Base-by-base conservation (phyloP, 2,329 filamentous ascomycete species). In the Malbranchea cinnamomea region DNA sequence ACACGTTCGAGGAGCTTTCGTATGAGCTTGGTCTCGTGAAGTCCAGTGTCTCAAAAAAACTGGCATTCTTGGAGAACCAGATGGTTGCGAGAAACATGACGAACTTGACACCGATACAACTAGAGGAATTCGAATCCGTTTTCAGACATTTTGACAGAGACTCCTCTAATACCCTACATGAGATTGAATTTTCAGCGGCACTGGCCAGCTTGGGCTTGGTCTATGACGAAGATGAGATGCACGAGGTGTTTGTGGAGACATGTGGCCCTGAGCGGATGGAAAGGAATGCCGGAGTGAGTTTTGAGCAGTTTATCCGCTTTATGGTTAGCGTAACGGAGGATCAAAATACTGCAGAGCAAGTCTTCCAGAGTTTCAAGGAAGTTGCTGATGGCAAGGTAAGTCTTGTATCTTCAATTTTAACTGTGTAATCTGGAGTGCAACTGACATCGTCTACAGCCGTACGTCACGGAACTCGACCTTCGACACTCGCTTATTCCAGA, bases 291-390 rank as follows among this genome's bases (percentile, higher is more conserved):
- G 71, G 78, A 41, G 89, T 98, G 30, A 89, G 81, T 4, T 98
- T 98, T 50, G 89, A 98, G 60, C 87, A 95, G 56, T 98, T 98
- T 50, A 98, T 98, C 52, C 76, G 82, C 22, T 98, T 98, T 66
- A 98, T 98, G 89, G 89, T 98, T 27, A 83, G 92, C 44, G 89
- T 94, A 28, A 98, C 89, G 8, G 89, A 98, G 57, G 89, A 98
- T 50, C 89, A 98, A 59, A 94, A 98, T 54, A 94, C 85, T 3
- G 89, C 89, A 8, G 89, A 95, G 57, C 89, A 98, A 55, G 89
- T 98, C 4, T 95, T 89, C 63, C 87, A 98, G 59, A 91, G 80
- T 40, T 98, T 98, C 71, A 74, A 77, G 34, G 89, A 98, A 57
- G 89, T 98, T 26, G 89, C 89, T 11, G 89, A 98, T 60, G 89